Evolutionary conservation across 2,329 filamentous ascomycete genomes (phyloP).

Genomic region (Fusarium sambucinum): DNA sequence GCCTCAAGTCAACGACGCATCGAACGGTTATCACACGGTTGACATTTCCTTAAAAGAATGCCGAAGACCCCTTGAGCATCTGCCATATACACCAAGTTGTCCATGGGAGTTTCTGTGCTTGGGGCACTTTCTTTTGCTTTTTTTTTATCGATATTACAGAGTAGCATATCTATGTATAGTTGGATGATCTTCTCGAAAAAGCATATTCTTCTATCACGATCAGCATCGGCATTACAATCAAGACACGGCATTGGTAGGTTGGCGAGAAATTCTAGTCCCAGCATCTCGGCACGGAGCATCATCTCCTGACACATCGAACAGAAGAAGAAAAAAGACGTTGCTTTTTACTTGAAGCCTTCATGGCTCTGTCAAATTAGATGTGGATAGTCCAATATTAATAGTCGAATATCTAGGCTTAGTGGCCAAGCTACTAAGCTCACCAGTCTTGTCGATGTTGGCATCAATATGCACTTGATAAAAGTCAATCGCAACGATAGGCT

Average conservation of each 20-base stretch:
- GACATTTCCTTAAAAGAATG: neutral
- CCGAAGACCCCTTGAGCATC: neutral
- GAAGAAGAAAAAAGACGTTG: neutral
- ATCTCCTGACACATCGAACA: neutral
- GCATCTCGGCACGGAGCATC: slow-evolving; percentile 2
- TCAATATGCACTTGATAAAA: neutral
- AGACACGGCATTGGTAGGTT: neutral
- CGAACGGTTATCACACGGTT: neutral
- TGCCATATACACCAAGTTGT: neutral
- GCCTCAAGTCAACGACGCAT: neutral
- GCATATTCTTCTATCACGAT: neutral
- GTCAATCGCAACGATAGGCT: neutral
- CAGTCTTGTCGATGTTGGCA: neutral
- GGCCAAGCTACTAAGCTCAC: neutral
- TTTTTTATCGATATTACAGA: neutral
- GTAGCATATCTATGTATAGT: neutral
- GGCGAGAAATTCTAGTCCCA: neutral
- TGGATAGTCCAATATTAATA: slow-evolving; percentile 2
- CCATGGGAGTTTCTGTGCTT: neutral
- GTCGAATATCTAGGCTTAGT: neutral
- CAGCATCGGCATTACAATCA: neutral
- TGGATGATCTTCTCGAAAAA: neutral
- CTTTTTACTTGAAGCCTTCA: slow-evolving; percentile 2
- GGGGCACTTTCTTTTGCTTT: neutral
- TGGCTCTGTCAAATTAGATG: slow-evolving; percentile 10